phyloP scores from a whole-genome alignment of 2,329 filamentous ascomycete species.

The Chaetomiaceae sp. region DNA sequence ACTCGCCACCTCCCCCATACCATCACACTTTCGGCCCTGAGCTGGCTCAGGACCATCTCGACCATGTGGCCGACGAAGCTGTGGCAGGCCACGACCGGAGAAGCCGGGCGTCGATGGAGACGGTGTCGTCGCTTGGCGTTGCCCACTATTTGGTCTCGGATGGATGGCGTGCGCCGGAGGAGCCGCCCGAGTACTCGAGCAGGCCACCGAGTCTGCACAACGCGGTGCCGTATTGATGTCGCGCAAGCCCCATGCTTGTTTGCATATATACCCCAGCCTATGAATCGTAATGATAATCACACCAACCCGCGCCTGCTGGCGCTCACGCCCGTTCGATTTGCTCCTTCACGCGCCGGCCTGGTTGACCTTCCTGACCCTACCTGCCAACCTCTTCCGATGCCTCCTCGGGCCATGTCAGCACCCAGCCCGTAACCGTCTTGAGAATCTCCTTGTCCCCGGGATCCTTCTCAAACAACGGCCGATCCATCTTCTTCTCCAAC shows the following conservation, averaged over 20 bases:
- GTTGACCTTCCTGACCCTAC: not conserved
- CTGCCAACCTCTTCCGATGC: conserved; percentile 23
- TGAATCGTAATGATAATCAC: conserved; percentile 6
- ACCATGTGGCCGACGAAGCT: not conserved
- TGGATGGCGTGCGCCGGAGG: conserved; percentile 19
- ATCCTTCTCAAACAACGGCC: conserved; percentile 84
- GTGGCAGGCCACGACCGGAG: not conserved
- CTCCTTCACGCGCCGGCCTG: too few species aligned
- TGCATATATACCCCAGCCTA: conserved; percentile 2
- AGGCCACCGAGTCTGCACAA: conserved; percentile 22
- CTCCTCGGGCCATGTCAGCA: conserved; percentile 56
- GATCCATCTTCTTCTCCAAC: conserved; percentile 74
- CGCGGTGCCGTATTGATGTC: not conserved
- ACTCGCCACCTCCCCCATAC: conserved; percentile 13
- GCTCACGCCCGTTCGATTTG: too few species aligned
- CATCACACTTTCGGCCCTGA: conserved; percentile 2
- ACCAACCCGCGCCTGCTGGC: too few species aligned
- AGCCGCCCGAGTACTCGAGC: conserved; percentile 20
- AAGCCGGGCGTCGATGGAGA: conserved; percentile 19
- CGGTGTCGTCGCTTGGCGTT: conserved; percentile 18
- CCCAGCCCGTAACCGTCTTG: conserved; percentile 76
- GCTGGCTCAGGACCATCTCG: not conserved
- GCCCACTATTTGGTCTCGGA: conserved; percentile 23
- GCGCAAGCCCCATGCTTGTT: too few species aligned
- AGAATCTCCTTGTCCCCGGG: conserved; percentile 75